Percentiles rank a stretch among this genome's conserved stretches.
These are phyloP conservation scores for Candida peoriensis DNA, from an alignment of 805 yeast species.

Conservation along the genomic window DNA sequence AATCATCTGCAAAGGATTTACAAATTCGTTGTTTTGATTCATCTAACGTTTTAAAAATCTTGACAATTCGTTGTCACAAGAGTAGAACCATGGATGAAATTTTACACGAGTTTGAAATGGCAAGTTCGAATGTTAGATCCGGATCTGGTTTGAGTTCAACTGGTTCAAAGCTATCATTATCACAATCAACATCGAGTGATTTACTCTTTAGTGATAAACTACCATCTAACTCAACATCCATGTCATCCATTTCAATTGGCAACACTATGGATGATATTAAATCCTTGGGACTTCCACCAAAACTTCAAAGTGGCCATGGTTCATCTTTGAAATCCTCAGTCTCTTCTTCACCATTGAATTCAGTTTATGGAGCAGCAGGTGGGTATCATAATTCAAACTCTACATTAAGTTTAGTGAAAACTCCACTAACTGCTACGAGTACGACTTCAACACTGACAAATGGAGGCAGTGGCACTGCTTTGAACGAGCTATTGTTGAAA, in stretches of 20 bases:
- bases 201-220: background rate
- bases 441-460: conserved; percentile 4
- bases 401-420: conserved; percentile 10
- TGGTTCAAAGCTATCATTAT: too few species aligned
- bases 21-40: conserved; percentile 13
- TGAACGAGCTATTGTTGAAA: conserved; percentile 16
- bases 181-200: background rate
- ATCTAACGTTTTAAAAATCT: conserved; percentile 12
- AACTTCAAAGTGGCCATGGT: too few species aligned
- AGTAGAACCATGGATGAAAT: conserved; percentile 9
- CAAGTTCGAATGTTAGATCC: too few species aligned
- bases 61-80: conserved; percentile 19
- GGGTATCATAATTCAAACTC: conserved; percentile 11
- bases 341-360: conserved; percentile 14
- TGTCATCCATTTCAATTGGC: background rate
- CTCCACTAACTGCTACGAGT: conserved; percentile 3
- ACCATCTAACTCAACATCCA: background rate
- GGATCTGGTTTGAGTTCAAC: too few species aligned
- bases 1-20: conserved; percentile 10
- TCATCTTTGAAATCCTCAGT: conserved; percentile 22
- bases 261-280: conserved; percentile 6
- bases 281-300: conserved; percentile 18
- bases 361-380: conserved; percentile 5
- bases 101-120: conserved; percentile 11
- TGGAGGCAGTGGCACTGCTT: conserved; percentile 2